Evolutionary conservation across 179 eudicot species (phyloP).

Genomic region (Camellia oleifera): DNA sequence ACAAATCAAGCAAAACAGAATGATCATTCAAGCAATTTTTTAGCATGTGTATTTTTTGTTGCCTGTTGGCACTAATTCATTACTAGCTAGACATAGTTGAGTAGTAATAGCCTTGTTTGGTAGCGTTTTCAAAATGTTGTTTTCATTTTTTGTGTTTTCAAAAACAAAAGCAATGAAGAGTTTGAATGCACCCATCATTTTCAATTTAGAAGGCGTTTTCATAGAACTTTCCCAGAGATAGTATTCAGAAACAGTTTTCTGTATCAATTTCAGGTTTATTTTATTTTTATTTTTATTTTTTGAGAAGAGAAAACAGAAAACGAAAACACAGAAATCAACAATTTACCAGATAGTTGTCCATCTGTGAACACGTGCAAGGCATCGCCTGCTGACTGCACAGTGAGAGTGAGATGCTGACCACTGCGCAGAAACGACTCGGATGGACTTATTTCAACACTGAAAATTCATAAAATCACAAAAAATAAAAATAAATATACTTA

Average conservation of each 20-base stretch:
- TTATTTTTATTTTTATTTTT: too few species aligned
- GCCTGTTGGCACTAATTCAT: neutral
- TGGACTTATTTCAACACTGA: conserved; percentile 59
- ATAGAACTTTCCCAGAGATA: too few species aligned
- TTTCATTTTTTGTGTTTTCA: too few species aligned
- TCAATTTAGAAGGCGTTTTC: too few species aligned
- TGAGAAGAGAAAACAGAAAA: neutral
- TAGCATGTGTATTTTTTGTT: neutral
- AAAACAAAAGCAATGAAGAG: too few species aligned
- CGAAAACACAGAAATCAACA: neutral
- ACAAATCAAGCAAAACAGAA: conserved; percentile 26
- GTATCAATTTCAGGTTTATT: too few species aligned
- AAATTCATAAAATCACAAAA: conserved; percentile 11
- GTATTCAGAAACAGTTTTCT: too few species aligned
- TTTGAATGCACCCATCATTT: too few species aligned
- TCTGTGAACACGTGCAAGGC: conserved; percentile 70
- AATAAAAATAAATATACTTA: too few species aligned
- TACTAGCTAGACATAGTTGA: neutral
- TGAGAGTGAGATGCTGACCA: conserved; percentile 40
- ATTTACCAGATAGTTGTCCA: conserved; percentile 60
- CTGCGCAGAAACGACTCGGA: conserved; percentile 56
- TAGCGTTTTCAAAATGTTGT: too few species aligned
- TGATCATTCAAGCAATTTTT: neutral
- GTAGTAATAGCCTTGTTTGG: neutral
- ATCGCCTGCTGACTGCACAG: conserved; percentile 70